A percentile compares a stretch with the other conserved stretches of the same genome.
These are phyloP conservation scores for Aspergillus cristatus DNA, from an alignment of 495 filamentous ascomycete species.

Conservation along the genomic window DNA sequence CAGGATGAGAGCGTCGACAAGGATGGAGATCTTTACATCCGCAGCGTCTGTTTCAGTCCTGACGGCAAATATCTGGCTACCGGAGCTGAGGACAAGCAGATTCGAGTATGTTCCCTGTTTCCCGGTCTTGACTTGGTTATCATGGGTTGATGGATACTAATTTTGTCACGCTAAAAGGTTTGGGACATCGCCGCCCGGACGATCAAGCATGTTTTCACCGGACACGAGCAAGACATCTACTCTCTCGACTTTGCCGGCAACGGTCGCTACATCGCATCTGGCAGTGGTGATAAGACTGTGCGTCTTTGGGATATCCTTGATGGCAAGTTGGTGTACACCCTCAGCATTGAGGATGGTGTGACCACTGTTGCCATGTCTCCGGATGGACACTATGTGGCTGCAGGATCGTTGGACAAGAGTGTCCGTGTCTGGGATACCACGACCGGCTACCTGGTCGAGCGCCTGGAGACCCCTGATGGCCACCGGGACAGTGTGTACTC, in stretches of 20 bases:
- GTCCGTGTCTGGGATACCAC: slow-evolving; percentile 83
- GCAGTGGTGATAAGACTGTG: slow-evolving; percentile 80
- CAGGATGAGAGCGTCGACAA: slow-evolving; percentile 79
- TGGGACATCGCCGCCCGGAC: slow-evolving; percentile 73
- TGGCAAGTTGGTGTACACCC: slow-evolving; percentile 60
- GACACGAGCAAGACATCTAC: slow-evolving; percentile 90
- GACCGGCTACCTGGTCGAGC: slow-evolving; percentile 71
- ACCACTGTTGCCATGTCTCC: slow-evolving; percentile 90
- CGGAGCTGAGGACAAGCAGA: slow-evolving; percentile 85
- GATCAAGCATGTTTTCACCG: slow-evolving; percentile 74
- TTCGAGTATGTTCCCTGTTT: slow-evolving; percentile 53
- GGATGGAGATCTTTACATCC: slow-evolving; percentile 78
- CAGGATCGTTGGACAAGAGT: slow-evolving; percentile 83
- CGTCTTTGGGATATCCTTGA: slow-evolving; percentile 82
- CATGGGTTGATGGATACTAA: too few relatives aligned
- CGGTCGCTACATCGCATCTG: slow-evolving; percentile 80
- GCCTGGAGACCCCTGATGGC: slow-evolving; percentile 75
- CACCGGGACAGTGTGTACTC: slow-evolving; percentile 92
- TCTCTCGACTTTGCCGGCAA: slow-evolving; percentile 86
- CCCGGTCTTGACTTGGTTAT: too few relatives aligned
- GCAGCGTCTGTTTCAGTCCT: slow-evolving; percentile 88
- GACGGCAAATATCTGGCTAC: slow-evolving; percentile 85
- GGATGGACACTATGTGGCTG: slow-evolving; percentile 76
- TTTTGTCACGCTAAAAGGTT: slow-evolving; percentile 50
- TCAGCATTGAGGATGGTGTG: slow-evolving; percentile 83